These are phyloP conservation scores for Penicillium tannophilum DNA, from an alignment of 495 filamentous ascomycete genomes.

Conservation along the genomic window DNA sequence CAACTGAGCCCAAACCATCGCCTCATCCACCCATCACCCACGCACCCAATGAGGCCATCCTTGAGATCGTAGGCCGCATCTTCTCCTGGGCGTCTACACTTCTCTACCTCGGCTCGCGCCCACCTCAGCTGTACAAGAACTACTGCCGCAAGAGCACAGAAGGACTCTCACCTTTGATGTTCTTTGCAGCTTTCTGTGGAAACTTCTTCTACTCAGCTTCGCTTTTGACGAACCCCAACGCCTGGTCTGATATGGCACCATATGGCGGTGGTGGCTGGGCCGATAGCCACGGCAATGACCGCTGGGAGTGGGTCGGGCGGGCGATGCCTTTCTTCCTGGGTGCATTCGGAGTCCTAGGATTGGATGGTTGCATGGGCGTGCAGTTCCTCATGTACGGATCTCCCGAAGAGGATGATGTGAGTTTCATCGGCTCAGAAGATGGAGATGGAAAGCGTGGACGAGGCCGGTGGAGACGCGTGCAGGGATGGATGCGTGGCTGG, in stretches of 20 bases:
- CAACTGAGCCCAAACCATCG: conserved; percentile 27
- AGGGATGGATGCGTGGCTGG: conserved; percentile 72
- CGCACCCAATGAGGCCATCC: conserved; percentile 26
- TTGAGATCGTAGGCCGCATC: conserved; percentile 55
- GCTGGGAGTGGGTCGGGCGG: conserved; percentile 58
- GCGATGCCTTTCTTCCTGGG: conserved; percentile 72
- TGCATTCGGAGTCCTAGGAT: conserved; percentile 65
- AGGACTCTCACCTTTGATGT: conserved; percentile 68
- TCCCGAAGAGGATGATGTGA: conserved; percentile 31
- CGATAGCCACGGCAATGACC: conserved; percentile 58
- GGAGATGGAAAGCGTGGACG: conserved; percentile 42
- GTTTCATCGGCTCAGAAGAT: conserved; percentile 19
- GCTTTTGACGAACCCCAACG: conserved; percentile 67
- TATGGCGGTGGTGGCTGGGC: conserved; percentile 71
- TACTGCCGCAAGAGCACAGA: conserved; percentile 65
- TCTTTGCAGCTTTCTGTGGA: conserved; percentile 71
- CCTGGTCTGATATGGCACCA: conserved; percentile 60
- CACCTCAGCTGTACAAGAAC: conserved; percentile 74
- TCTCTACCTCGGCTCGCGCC: conserved; percentile 69
- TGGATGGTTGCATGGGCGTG: conserved; percentile 66
- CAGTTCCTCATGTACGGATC: conserved; percentile 66
- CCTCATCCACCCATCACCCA: conserved; percentile 26
- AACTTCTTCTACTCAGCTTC: conserved; percentile 74
- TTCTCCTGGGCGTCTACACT: conserved; percentile 68
- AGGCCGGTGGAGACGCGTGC: conserved; percentile 56